These are phyloP conservation scores for Mucor irregularis DNA, from an alignment of 371 early-diverging fungal species.

Conservation along the genomic window DNA sequence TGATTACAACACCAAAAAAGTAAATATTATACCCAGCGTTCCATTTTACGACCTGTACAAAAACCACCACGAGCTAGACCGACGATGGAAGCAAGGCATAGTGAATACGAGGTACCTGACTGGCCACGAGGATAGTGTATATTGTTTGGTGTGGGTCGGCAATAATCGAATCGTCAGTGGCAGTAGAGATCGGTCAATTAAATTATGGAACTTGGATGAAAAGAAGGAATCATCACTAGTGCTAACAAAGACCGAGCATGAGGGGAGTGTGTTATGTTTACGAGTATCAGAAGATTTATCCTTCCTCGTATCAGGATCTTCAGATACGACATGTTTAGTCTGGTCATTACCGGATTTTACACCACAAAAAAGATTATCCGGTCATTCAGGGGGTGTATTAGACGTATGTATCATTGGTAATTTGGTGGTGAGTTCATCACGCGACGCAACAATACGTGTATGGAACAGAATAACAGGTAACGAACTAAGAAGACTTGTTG, in stretches of 20 bases:
- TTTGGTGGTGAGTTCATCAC: conserved; percentile 83
- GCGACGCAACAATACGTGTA: conserved; percentile 88
- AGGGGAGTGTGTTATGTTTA: conserved; percentile 84
- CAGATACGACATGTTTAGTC: conserved; percentile 82
- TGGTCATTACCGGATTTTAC: conserved; percentile 70
- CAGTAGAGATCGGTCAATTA: conserved; percentile 86
- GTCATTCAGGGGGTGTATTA: conserved; percentile 75
- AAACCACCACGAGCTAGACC: conserved; percentile 13
- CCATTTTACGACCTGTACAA: conserved; percentile 21
- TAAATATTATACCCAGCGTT: not conserved
- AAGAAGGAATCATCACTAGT: conserved; percentile 32
- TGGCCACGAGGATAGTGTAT: conserved; percentile 87
- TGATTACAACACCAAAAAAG: conserved; percentile 4
- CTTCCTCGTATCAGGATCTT: conserved; percentile 85
- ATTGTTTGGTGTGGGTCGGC: conserved; percentile 79
- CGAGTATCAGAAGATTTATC: conserved; percentile 63
- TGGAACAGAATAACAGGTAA: conserved; percentile 65
- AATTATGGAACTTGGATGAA: conserved; percentile 68
- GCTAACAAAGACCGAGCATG: conserved; percentile 78
- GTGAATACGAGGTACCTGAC: conserved; percentile 36
- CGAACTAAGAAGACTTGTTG: conserved; percentile 64
- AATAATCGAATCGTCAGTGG: conserved; percentile 78
- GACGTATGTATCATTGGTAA: conserved; percentile 72
- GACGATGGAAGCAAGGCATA: conserved; percentile 22
- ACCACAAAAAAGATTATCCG: conserved; percentile 29